Base-by-base conservation (phyloP, 2,329 filamentous ascomycete genomes). In the Aspergillus aculeatus region DNA sequence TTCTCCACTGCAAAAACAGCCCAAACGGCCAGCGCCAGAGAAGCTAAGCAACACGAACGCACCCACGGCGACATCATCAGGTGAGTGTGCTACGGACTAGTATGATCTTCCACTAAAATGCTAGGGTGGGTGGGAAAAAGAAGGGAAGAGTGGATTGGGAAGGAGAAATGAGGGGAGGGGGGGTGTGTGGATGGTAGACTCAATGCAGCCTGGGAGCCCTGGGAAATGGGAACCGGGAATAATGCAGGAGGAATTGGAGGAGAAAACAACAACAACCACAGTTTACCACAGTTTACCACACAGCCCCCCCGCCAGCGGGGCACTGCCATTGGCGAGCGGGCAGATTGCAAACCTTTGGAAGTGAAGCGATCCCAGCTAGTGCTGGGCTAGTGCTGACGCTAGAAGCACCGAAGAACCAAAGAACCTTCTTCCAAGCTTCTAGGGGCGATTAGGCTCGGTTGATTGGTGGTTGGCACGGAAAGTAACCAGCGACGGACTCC, bases 361-460 rank as follows among this genome's bases (percentile, higher is more conserved):
- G 56, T 64, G 59, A 60, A 50, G 61, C 58, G 56, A 64, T 62
- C 63, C 64, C 57, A n/a, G n/a, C n/a, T n/a, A n/a, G n/a, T n/a
- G n/a, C n/a, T n/a, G n/a, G 59, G 63, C 60, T 59, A 60, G 54
- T 54, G 65, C 62, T 62, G 58, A 62, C 66, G 62, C 66, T 66
- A 68, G 65, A 66, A 68, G 64, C 60, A 54, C 54, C 52, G 64
- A 60, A 50, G 65, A 68, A 67, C 54, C 56, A 56, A 61, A 41
- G 61, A 62, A 62, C 48, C 58, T 68, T 66, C 63, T 61, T 60
- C 44, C 61, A 59, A 51, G 44, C 59, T 68, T 68, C 66, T 66
- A 67, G 66, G 48, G 54, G 38, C 32, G 47, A 51, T 47, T 41
- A 44, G 19, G 35, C 10, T 41, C 6, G 10, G 23, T n/a, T 54